Percentiles rank a stretch among this genome's conserved stretches.
These are phyloP conservation scores for Microsporum canis DNA, from an alignment of 2,329 filamentous ascomycete genomes.

Conservation along the genomic window DNA sequence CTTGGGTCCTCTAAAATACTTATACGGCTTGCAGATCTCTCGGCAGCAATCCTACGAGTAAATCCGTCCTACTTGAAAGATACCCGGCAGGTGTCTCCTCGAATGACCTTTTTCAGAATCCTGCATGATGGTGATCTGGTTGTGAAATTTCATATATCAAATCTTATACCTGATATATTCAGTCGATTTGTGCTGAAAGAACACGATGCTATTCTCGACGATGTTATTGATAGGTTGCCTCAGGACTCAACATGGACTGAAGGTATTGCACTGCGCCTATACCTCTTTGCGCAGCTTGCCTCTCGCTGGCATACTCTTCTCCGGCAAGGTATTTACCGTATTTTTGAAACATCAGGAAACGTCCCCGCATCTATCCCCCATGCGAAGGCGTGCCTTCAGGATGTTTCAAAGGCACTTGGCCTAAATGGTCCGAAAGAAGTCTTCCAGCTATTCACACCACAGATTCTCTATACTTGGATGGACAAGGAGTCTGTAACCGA, in stretches of 20 bases:
- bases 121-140: slow-evolving; percentile 54
- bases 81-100: slow-evolving; percentile 48
- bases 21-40: slow-evolving; percentile 53
- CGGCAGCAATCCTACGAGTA: slow-evolving; percentile 57
- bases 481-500: slow-evolving; percentile 53
- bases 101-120: slow-evolving; percentile 64
- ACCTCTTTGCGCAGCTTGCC: slow-evolving; percentile 64
- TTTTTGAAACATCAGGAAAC: slow-evolving; percentile 78
- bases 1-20: slow-evolving; percentile 60
- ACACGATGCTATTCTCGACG: slow-evolving; percentile 74
- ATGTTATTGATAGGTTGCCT: slow-evolving; percentile 71
- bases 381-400: slow-evolving; percentile 58
- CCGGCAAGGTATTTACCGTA: slow-evolving; percentile 78
- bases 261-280: slow-evolving; percentile 73
- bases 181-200: slow-evolving; percentile 66
- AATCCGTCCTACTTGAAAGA: slow-evolving; percentile 56
- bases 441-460: slow-evolving; percentile 74
- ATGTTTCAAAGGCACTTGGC: slow-evolving; percentile 54
- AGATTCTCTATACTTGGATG: slow-evolving; percentile 86
- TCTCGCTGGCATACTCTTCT: slow-evolving; percentile 77
- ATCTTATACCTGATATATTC: slow-evolving; percentile 63
- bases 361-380: slow-evolving; percentile 55
- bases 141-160: slow-evolving; percentile 66
- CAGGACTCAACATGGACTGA: slow-evolving; percentile 59
- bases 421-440: slow-evolving; percentile 58